phyloP scores from a whole-genome alignment of 2,329 filamentous ascomycete genomes.

The Dothiorella sarmentorum region DNA sequence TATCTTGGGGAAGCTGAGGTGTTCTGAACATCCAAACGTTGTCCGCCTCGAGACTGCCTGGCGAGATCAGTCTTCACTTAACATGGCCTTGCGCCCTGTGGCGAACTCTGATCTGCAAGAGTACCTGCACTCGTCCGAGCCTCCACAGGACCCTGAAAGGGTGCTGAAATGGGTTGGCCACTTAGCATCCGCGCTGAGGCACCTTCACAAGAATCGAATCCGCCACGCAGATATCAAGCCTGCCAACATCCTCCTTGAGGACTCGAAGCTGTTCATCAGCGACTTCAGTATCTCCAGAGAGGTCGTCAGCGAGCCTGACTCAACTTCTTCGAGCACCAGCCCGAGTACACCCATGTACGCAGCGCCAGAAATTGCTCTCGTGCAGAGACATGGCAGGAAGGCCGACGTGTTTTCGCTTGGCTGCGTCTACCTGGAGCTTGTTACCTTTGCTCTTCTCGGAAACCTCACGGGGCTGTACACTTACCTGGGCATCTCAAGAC shows the following conservation, averaged over 20 bases:
- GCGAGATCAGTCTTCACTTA: background rate
- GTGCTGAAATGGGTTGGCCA: background rate
- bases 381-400: background rate
- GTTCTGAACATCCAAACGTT: background rate
- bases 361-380: background rate
- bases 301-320: background rate
- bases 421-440: background rate
- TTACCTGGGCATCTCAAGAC: background rate
- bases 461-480: background rate
- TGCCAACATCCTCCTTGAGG: background rate
- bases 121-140: background rate
- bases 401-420: background rate
- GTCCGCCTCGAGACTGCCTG: background rate
- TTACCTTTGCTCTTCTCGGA: background rate
- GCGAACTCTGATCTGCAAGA: background rate
- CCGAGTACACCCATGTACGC: background rate
- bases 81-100: background rate
- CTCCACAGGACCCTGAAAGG: background rate
- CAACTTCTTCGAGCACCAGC: background rate
- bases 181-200: background rate
- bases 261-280: background rate
- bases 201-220: background rate
- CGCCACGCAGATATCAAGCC: background rate
- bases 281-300: background rate
- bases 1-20: background rate